Evolutionary conservation across 1,284 basidiomycete genomes (phyloP).

Genomic region (Cryptococcus maquisensis): DNA sequence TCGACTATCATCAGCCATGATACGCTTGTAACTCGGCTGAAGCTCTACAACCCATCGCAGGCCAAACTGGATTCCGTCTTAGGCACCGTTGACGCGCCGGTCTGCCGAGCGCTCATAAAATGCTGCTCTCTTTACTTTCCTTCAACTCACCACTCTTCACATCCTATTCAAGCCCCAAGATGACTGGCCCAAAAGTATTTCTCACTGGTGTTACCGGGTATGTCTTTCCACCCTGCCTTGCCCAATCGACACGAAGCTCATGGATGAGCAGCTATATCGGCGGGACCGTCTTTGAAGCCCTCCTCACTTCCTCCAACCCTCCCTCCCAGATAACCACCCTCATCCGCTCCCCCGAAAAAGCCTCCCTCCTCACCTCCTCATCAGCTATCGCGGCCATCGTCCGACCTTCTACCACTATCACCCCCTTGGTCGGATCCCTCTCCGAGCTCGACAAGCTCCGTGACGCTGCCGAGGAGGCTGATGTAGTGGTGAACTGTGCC

Average conservation of each 20-base stretch:
- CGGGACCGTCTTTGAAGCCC: conserved; percentile 28
- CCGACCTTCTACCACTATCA: conserved; percentile 13
- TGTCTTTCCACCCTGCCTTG: no score
- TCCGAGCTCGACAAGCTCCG: conserved; percentile 32
- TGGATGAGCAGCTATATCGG: conserved; percentile 46
- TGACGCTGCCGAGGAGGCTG: conserved; percentile 32
- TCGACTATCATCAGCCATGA: no score
- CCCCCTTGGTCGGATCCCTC: conserved; percentile 32
- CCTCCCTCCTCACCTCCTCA: conserved; percentile 21
- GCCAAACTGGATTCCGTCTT: no score
- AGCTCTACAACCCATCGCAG: no score
- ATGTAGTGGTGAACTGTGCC: conserved; percentile 44
- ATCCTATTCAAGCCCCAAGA: background rate
- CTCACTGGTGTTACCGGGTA: conserved; percentile 26
- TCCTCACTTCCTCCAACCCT: conserved; percentile 29
- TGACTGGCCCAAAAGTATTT: conserved; percentile 27
- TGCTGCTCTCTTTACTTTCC: no score
- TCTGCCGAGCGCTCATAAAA: no score
- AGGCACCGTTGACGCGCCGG: no score
- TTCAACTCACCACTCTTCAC: no score
- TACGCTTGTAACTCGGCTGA: no score
- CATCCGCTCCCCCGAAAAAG: conserved; percentile 36
- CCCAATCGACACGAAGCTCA: no score
- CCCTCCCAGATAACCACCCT: conserved; percentile 33
- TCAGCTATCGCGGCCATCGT: conserved; percentile 5